These are phyloP conservation scores for Lecanicillium sp. DNA, from an alignment of 2,329 filamentous ascomycete species.

Conservation along the genomic window DNA sequence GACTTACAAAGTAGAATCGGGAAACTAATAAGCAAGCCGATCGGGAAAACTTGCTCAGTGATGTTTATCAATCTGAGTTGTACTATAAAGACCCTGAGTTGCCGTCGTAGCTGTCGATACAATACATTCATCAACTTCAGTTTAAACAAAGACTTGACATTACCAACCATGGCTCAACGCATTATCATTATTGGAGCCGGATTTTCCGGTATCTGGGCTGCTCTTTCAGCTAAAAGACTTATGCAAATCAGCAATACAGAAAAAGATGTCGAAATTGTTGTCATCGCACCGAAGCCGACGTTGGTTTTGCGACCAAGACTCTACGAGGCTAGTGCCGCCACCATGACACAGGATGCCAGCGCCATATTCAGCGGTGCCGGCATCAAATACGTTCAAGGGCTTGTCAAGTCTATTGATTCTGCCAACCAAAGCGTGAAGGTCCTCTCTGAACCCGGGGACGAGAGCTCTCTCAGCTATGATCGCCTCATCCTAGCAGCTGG, in stretches of 20 bases:
- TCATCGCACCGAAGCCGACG: constrained; percentile 27
- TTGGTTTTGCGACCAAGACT: constrained; percentile 30
- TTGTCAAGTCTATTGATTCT: constrained; percentile 19
- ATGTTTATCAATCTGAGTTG: background rate
- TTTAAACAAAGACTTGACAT: background rate
- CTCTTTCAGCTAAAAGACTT: constrained; percentile 29
- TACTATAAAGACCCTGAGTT: background rate
- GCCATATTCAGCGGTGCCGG: constrained; percentile 23
- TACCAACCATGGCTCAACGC: background rate
- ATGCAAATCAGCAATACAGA: constrained; percentile 19
- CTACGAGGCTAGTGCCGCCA: constrained; percentile 26
- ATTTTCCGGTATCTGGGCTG: constrained; percentile 32
- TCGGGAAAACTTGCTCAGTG: too few relatives aligned
- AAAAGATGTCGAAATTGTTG: constrained; percentile 22
- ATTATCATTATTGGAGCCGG: constrained; percentile 27
- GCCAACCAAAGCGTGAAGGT: constrained; percentile 16
- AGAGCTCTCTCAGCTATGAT: constrained; percentile 22
- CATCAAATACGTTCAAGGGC: constrained; percentile 23
- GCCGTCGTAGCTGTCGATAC: background rate
- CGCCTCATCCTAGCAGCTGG: constrained; percentile 32
- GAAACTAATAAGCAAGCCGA: too few relatives aligned
- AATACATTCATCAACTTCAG: background rate
- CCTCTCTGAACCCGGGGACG: constrained; percentile 3
- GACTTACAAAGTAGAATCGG: too few relatives aligned
- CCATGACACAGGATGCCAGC: constrained; percentile 20